Conservation (phyloP, 148 eudicot species). For the Chenopodium berlandieri region DNA sequence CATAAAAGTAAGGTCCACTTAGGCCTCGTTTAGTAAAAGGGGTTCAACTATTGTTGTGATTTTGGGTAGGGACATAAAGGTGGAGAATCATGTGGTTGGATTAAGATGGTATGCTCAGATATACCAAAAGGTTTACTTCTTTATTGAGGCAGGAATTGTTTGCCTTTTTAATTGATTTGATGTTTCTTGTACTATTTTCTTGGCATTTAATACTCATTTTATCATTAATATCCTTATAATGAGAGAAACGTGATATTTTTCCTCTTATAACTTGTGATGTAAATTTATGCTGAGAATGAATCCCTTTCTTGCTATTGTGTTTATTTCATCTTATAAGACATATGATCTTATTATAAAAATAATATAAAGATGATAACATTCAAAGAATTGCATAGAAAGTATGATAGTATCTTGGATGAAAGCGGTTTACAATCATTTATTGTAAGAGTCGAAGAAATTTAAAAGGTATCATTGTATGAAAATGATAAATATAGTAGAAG, state of each 20-base stretch:
- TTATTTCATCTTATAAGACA: background rate
- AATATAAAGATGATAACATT: no score
- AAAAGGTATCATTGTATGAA: no score
- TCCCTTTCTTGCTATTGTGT: background rate
- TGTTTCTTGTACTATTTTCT: background rate
- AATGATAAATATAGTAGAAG: no score
- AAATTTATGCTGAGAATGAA: no score
- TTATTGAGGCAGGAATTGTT: conserved; percentile 1
- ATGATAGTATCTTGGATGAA: background rate
- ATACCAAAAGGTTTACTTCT: background rate
- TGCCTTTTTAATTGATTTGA: background rate
- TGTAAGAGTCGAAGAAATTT: no score
- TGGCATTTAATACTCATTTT: background rate
- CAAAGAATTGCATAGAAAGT: background rate
- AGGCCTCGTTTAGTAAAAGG: background rate
- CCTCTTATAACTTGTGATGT: background rate
- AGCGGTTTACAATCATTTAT: background rate
- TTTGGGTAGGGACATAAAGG: background rate
- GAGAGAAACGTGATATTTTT: background rate
- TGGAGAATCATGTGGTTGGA: conserved; percentile 8
- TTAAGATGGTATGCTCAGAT: background rate
- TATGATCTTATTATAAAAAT: background rate
- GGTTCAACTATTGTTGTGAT: background rate
- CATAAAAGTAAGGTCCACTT: no score
- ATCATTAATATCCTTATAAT: background rate